Evolutionary conservation across 108 stramenopile species (phyloP).

Genomic region (Skeletonema costatum): DNA sequence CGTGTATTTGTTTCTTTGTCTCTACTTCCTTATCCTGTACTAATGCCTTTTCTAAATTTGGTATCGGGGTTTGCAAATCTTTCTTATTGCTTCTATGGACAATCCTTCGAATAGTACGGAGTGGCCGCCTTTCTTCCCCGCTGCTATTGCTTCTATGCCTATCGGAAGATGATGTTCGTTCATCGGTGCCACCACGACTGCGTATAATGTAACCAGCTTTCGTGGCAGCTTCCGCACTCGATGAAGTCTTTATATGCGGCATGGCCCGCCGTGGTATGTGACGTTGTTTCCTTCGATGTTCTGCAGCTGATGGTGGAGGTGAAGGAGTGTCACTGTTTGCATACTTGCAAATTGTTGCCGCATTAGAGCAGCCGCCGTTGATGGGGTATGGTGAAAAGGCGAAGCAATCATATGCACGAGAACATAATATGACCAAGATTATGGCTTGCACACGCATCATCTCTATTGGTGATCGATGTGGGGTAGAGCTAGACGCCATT

Average conservation of each 20-base stretch:
- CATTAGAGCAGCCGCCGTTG: background rate
- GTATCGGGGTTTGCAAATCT: background rate
- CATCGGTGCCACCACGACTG: background rate
- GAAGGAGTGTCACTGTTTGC: background rate
- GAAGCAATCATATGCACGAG: background rate
- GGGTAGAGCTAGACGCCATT: background rate
- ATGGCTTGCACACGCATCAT: background rate
- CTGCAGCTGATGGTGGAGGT: background rate
- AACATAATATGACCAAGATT: background rate
- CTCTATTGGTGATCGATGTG: background rate
- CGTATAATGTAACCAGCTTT: constrained; percentile 45
- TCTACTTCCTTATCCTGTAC: background rate
- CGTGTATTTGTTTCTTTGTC: background rate
- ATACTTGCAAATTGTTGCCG: background rate
- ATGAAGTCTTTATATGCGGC: constrained; percentile 27
- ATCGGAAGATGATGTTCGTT: background rate
- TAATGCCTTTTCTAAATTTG: background rate
- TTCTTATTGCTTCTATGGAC: constrained; percentile 14
- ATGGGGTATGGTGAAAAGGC: background rate
- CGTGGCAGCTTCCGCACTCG: constrained; percentile 24
- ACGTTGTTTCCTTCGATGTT: background rate
- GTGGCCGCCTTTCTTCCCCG: constrained; percentile 18
- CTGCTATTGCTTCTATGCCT: background rate
- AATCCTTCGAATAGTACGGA: constrained; percentile 34
- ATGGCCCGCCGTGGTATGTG: constrained; percentile 29